These are phyloP conservation scores for Candida michaelii DNA, from an alignment of 805 yeast genomes.

Conservation along the genomic window DNA sequence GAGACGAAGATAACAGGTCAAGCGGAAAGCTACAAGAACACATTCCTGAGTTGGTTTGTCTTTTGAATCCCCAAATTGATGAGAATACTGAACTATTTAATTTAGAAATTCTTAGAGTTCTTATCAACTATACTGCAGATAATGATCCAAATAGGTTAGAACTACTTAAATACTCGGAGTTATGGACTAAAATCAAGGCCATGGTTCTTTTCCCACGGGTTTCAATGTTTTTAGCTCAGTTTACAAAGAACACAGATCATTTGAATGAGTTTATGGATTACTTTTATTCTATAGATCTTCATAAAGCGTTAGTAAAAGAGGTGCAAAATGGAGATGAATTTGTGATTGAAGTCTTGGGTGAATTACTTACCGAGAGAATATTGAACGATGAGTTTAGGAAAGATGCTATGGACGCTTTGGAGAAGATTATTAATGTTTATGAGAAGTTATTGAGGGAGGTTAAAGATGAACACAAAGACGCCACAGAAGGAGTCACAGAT, in stretches of 20 bases:
- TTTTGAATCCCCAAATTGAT: neutral
- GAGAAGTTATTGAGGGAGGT: neutral
- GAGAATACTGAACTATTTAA: constrained; percentile 4
- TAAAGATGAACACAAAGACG: constrained; percentile 10
- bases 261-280: constrained; percentile 16
- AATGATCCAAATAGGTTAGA: constrained; percentile 24
- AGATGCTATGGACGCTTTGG: constrained; percentile 8
- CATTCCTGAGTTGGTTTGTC: neutral
- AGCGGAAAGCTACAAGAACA: neutral
- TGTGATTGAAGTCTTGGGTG: constrained; percentile 15
- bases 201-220: constrained; percentile 15
- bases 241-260: constrained; percentile 26
- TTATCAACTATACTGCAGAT: constrained; percentile 38
- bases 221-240: constrained; percentile 31
- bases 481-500: constrained; percentile 13
- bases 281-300: constrained; percentile 14
- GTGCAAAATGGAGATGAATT: constrained; percentile 1
- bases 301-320: constrained; percentile 5
- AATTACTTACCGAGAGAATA: constrained; percentile 13
- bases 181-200: constrained; percentile 19
- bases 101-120: constrained; percentile 26
- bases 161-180: constrained; percentile 11
- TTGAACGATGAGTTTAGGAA: constrained; percentile 9
- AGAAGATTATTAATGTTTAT: constrained; percentile 6
- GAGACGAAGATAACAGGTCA: neutral